These are phyloP conservation scores for Termitomyces sp. DNA, from an alignment of 768 basidiomycete species.

Conservation along the genomic window DNA sequence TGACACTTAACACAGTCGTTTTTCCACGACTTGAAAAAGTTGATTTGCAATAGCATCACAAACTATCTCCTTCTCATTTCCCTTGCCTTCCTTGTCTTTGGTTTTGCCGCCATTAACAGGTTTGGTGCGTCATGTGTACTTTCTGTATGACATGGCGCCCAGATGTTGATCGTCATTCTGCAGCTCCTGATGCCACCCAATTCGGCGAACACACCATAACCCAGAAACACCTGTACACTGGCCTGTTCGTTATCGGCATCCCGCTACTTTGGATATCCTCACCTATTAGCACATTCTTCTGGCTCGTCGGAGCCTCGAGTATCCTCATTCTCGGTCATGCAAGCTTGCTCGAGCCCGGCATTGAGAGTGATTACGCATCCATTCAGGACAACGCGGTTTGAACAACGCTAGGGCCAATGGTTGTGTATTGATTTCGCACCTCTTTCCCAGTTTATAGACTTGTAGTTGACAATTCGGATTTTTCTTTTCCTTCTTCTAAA, in stretches of 20 bases:
- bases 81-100: slow-evolving; percentile 83
- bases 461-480: slow-evolving; percentile 2
- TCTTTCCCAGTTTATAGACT: neutral
- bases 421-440: neutral
- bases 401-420: neutral
- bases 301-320: slow-evolving; percentile 85
- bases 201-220: slow-evolving; percentile 78
- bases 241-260: slow-evolving; percentile 86
- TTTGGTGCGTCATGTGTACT: slow-evolving; percentile 54
- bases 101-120: slow-evolving; percentile 84
- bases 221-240: slow-evolving; percentile 84
- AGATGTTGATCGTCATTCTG: neutral
- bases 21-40: neutral
- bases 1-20: neutral
- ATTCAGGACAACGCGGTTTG: slow-evolving; percentile 60
- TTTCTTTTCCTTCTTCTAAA: slow-evolving; percentile 2
- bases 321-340: slow-evolving; percentile 87
- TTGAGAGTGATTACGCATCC: slow-evolving; percentile 86
- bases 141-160: neutral
- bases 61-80: slow-evolving; percentile 81
- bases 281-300: slow-evolving; percentile 83
- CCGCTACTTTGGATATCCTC: slow-evolving; percentile 79
- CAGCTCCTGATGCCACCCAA: slow-evolving; percentile 83
- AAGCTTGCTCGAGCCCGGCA: slow-evolving; percentile 84
- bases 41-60: slow-evolving; percentile 49